These are phyloP conservation scores for Tagetes erecta DNA, from an alignment of 129 eudicot genomes.

Conservation along the genomic window DNA sequence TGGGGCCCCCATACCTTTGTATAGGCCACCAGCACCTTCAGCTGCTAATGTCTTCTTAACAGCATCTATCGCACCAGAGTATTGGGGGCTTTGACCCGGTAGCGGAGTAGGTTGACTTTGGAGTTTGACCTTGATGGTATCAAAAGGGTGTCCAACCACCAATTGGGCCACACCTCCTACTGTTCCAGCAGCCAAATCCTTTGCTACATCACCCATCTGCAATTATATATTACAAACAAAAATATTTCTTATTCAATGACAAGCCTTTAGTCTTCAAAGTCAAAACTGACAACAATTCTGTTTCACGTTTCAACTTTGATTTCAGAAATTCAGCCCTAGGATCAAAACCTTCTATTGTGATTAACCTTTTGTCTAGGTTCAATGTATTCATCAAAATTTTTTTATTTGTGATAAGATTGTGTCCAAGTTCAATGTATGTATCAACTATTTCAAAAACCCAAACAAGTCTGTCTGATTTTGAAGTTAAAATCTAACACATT, in stretches of 20 bases:
- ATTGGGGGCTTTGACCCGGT: constrained; percentile 83
- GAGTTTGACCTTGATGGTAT: constrained; percentile 93
- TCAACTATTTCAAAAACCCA: background rate
- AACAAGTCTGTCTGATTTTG: background rate
- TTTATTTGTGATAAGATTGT: background rate
- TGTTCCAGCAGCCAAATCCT: constrained; percentile 86
- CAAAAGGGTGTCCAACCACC: constrained; percentile 89
- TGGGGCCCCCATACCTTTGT: constrained; percentile 99
- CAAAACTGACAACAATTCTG: background rate
- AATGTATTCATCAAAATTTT: constrained; percentile 1
- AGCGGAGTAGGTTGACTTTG: constrained; percentile 92
- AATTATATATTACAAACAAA: constrained; percentile 9
- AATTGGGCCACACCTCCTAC: constrained; percentile 96
- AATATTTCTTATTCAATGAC: background rate
- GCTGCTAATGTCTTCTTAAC: constrained; percentile 78
- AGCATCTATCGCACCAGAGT: constrained; percentile 87
- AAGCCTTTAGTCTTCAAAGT: too few relatives aligned
- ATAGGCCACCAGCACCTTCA: constrained; percentile 86
- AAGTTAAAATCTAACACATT: constrained; percentile 7
- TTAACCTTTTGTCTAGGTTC: background rate
- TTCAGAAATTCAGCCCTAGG: background rate
- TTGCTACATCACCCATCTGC: constrained; percentile 94
- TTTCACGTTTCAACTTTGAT: background rate
- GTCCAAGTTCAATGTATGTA: background rate
- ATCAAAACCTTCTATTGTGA: background rate